A percentile compares a stretch with the other conserved stretches of the same genome.
Evolutionary conservation across 495 filamentous ascomycete genomes (phyloP).

Genomic region (Hyaloscypha hepaticicola): DNA sequence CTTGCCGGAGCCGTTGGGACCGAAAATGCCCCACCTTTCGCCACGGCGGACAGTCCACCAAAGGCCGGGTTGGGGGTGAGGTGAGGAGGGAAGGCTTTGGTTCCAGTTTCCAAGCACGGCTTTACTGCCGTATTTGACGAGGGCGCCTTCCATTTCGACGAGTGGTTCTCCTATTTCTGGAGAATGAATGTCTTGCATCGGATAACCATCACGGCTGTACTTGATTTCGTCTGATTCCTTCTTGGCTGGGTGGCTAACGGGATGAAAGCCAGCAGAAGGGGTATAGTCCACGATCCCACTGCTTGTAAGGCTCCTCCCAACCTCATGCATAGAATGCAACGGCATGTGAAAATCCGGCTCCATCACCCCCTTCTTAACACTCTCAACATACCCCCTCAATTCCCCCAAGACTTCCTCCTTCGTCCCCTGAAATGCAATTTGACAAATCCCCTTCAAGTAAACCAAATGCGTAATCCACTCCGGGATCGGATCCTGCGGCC

Average conservation of each 20-base stretch:
- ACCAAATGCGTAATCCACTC: conserved; percentile 86
- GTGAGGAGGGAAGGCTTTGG: conserved; percentile 47
- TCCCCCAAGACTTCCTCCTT: conserved; percentile 52
- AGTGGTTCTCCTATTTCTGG: conserved; percentile 54
- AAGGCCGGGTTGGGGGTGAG: conserved; percentile 53
- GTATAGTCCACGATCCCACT: conserved; percentile 40
- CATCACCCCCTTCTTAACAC: conserved; percentile 33
- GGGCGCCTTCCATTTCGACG: conserved; percentile 82
- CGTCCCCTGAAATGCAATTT: conserved; percentile 54
- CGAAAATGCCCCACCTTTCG: conserved; percentile 87
- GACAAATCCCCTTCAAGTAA: conserved; percentile 59
- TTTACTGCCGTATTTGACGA: conserved; percentile 76
- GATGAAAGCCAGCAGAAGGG: conserved; percentile 10
- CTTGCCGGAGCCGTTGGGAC: conserved; percentile 87
- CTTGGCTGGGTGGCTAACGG: background rate
- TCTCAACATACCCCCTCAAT: conserved; percentile 44
- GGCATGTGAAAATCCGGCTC: conserved; percentile 40
- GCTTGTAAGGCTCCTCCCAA: conserved; percentile 47
- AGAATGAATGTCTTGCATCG: conserved; percentile 19
- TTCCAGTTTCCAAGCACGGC: conserved; percentile 75
- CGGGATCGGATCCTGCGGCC: conserved; percentile 83
- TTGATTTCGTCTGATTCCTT: background rate
- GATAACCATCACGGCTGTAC: conserved; percentile 31
- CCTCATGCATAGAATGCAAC: conserved; percentile 49
- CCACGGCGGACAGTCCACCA: conserved; percentile 82